phyloP scores from a whole-genome alignment of 257 asterid species.

The Lycium ferocissimum region DNA sequence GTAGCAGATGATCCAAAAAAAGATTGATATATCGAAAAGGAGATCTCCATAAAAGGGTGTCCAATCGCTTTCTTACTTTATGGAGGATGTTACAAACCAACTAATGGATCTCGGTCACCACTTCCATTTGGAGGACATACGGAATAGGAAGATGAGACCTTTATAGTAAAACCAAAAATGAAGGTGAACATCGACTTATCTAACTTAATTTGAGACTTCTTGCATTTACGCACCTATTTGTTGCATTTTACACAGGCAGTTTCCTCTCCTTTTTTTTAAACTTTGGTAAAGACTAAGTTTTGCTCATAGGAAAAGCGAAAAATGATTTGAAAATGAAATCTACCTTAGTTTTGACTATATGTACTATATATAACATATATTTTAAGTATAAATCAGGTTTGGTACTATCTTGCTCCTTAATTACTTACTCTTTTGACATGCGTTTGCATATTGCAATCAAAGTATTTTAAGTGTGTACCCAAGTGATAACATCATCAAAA shows the following conservation, averaged over 20 bases:
- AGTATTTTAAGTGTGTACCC: neutral
- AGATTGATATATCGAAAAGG: conserved; percentile 62
- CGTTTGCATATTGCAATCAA: neutral
- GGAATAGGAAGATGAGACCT: no score
- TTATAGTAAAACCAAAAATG: no score
- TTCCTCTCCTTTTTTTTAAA: neutral
- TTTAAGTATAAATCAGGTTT: neutral
- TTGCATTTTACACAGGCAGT: neutral
- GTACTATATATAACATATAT: neutral
- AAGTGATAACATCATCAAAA: no score
- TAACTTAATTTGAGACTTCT: neutral
- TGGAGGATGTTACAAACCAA: conserved; percentile 56
- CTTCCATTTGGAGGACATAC: no score
- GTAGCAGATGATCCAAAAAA: conserved; percentile 61
- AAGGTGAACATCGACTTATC: conserved; percentile 18
- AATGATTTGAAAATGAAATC: neutral
- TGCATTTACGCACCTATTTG: no score
- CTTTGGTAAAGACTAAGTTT: neutral
- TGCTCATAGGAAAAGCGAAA: neutral
- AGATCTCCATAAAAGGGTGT: conserved; percentile 56
- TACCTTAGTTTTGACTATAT: neutral
- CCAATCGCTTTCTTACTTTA: conserved; percentile 64
- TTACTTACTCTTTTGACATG: neutral
- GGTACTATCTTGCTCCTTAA: neutral
- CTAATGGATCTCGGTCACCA: conserved; percentile 53